phyloP scores from a whole-genome alignment of 2,329 filamentous ascomycete species.

The Pseudogymnoascus sp. region DNA sequence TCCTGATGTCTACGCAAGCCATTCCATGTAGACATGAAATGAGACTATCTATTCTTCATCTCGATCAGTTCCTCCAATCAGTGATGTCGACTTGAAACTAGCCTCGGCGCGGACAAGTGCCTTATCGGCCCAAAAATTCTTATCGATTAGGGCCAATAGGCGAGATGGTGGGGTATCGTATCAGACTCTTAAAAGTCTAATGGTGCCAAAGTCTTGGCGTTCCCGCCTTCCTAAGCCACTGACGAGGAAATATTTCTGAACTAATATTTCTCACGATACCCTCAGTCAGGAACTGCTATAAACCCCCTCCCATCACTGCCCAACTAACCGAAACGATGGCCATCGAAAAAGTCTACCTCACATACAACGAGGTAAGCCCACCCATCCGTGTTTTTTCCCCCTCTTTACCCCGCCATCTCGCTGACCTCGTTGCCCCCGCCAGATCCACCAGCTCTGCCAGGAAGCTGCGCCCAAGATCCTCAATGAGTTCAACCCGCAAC shows the following conservation, averaged over 20 bases:
- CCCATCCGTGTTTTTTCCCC: conserved; percentile 8
- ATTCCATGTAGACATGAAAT: background rate
- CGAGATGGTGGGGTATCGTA: conserved; percentile 2
- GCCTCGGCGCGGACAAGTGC: background rate
- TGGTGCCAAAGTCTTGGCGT: conserved; percentile 1
- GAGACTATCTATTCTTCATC: background rate
- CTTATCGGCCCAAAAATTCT: background rate
- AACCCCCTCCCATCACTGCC: background rate
- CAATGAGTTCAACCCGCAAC: conserved; percentile 76
- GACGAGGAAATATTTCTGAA: conserved; percentile 5
- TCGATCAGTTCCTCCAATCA: background rate
- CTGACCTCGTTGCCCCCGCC: conserved; percentile 14
- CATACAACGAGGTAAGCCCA: conserved; percentile 73
- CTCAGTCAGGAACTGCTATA: background rate
- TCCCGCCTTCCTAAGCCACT: background rate
- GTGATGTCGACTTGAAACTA: background rate
- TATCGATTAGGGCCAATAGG: conserved; percentile 8
- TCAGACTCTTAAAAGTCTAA: background rate
- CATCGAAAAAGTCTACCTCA: conserved; percentile 77
- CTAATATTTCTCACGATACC: conserved; percentile 2
- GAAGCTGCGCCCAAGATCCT: conserved; percentile 74
- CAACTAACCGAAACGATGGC: conserved; percentile 44
- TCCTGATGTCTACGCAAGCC: background rate
- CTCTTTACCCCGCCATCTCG: conserved; percentile 6
- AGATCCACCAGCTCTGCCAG: conserved; percentile 98